Evolutionary conservation across 2,329 filamentous ascomycete genomes (phyloP).

Genomic region (Akanthomyces dipterigenus): DNA sequence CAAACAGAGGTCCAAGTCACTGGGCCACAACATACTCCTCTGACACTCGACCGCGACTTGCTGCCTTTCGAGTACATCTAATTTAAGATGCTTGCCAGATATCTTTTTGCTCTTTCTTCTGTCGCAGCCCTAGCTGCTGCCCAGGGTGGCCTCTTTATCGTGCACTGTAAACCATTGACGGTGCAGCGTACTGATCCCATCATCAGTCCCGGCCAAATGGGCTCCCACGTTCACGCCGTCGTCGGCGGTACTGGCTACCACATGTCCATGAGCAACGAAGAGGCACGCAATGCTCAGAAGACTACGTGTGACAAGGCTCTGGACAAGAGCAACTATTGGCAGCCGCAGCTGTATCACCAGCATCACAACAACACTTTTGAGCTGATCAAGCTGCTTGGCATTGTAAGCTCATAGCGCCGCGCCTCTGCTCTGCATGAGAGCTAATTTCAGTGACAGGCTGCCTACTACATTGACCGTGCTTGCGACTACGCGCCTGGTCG

Average conservation of each 20-base stretch:
- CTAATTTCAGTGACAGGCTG: constrained; percentile 15
- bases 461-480: constrained; percentile 22
- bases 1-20: not conserved
- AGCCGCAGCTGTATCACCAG: constrained; percentile 47
- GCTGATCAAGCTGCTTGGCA: constrained; percentile 25
- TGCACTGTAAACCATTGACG: constrained; percentile 21
- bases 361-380: constrained; percentile 50
- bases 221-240: constrained; percentile 53
- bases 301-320: constrained; percentile 57
- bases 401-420: constrained; percentile 14
- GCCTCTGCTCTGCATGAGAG: not conserved
- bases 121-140: not conserved
- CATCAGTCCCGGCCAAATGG: constrained; percentile 44
- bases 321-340: constrained; percentile 64
- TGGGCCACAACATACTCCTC: not conserved
- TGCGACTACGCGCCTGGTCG: constrained; percentile 22
- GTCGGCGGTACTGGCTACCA: constrained; percentile 57
- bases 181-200: constrained; percentile 52
- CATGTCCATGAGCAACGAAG: constrained; percentile 44
- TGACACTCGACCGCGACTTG: not conserved
- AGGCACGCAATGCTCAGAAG: constrained; percentile 47
- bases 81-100: not conserved
- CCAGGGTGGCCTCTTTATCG: constrained; percentile 18
- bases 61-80: not conserved
- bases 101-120: not conserved